Evolutionary conservation across 75 land plant species (phyloP).

Genomic region (Pinus tabuliformis): DNA sequence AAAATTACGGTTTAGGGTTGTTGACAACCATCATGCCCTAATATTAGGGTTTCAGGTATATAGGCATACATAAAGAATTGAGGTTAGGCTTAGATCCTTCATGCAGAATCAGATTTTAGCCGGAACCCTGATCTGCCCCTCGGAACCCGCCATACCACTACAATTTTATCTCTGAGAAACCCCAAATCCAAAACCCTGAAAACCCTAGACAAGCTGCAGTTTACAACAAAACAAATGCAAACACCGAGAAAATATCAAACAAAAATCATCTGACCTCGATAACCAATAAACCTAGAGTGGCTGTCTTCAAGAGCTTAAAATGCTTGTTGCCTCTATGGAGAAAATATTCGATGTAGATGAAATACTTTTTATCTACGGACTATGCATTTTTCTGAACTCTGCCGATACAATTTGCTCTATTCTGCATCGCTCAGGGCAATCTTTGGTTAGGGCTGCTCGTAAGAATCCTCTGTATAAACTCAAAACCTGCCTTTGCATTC

Average conservation of each 20-base stretch:
- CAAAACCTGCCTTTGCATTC: constrained; percentile 87
- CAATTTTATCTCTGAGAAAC: no score
- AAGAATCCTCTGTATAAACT: constrained; percentile 67
- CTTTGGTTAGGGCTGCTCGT: constrained; percentile 71
- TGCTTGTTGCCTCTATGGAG: constrained; percentile 74
- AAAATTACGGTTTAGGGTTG: no score
- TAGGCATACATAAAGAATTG: no score
- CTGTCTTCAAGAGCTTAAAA: constrained; percentile 65
- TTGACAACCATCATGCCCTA: neutral
- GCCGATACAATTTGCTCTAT: constrained; percentile 58
- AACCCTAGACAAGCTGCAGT: no score
- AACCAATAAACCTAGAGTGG: constrained; percentile 40
- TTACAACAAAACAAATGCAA: no score
- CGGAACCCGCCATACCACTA: no score
- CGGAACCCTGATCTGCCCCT: no score
- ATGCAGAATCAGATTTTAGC: neutral
- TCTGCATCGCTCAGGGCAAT: constrained; percentile 47
- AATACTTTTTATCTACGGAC: constrained; percentile 63
- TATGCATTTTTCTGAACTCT: constrained; percentile 66
- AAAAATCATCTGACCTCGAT: neutral
- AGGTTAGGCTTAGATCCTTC: neutral
- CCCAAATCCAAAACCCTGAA: no score
- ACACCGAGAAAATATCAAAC: neutral
- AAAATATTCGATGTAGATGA: constrained; percentile 72
- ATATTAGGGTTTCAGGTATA: no score